Percentiles rank a stretch among this genome's conserved stretches.
Conservation (phyloP, 2,329 filamentous ascomycete genomes). For the Pseudogymnoascus sp. region DNA sequence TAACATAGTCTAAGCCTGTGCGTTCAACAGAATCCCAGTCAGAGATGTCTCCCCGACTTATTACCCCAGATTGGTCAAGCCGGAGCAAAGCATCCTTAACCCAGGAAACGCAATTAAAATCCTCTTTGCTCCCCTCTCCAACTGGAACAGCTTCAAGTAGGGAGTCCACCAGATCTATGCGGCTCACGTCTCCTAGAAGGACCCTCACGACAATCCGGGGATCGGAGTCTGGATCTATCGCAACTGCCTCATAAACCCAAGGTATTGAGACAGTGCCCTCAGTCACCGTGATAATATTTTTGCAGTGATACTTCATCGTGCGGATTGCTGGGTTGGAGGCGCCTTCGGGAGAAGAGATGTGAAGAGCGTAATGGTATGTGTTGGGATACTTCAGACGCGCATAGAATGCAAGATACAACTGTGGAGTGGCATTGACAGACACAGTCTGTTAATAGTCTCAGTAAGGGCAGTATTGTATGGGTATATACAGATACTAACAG, state of each 20-base stretch:
- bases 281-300: constrained; percentile 29
- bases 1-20: background rate
- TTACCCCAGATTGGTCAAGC: background rate
- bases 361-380: background rate
- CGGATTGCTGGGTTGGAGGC: background rate
- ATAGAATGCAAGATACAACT: background rate
- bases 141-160: background rate
- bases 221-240: background rate
- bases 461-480: background rate
- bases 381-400: background rate
- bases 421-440: background rate
- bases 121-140: background rate
- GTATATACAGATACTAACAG: background rate
- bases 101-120: background rate
- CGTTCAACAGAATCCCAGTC: background rate
- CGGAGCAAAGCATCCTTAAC: background rate
- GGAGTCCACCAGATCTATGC: background rate
- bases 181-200: background rate
- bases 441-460: background rate
- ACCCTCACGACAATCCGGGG: background rate
- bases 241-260: background rate
- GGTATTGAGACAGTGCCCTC: background rate
- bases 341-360: background rate
- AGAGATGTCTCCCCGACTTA: background rate
- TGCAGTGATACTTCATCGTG: background rate